Evolutionary conservation across 129 eudicot genomes (phyloP), one percentile per base, ranked within the genome.

Genomic region (Flaveria brownii): DNA sequence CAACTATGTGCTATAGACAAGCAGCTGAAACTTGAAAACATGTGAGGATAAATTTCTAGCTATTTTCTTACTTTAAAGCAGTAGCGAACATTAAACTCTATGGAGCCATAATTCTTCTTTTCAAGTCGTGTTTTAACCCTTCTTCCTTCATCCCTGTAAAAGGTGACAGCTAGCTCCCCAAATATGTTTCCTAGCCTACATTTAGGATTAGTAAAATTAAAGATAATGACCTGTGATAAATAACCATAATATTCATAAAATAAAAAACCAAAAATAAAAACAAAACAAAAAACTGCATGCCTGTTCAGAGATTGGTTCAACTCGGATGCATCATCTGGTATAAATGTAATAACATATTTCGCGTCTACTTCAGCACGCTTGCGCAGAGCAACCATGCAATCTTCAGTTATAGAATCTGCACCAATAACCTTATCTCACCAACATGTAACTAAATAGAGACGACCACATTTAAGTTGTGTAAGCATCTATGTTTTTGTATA

Each of bases 301-400:
- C 98, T 94, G 85, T 36, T 84, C 6, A 94, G 85, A 46, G 96
- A 94, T 69, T 88, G 93, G 61, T 83, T 87, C 76, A 94, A 78
- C 78, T 86, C 92, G 43, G 63, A 47, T 12, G 65, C 75, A 67
- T 87, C 91, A 68, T 85, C 86, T 15, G 88, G 82, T 63, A 81
- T 78, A 80, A 91, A 83, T 45, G 84, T 65, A 70, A 88, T 66
- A 61, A 91, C 67, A 71, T 88, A 80, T 65, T 91, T 94, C 8
- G 93, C 76, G 75, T 94, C 98, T n/a, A 94, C 71, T 83, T 94
- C 98, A 46, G 97, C 98, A 75, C 89, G 96, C 82, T 94, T 94
- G 56, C 97, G 88, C 78, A 94, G 72, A 81, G 98, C 87, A 59
- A 83, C 78, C 88, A 91, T 84, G 18, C 93, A 93, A 66, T 94